These are phyloP conservation scores for Lasiosphaeriaceae sp. DNA, from an alignment of 495 filamentous ascomycete species.

Conservation along the genomic window DNA sequence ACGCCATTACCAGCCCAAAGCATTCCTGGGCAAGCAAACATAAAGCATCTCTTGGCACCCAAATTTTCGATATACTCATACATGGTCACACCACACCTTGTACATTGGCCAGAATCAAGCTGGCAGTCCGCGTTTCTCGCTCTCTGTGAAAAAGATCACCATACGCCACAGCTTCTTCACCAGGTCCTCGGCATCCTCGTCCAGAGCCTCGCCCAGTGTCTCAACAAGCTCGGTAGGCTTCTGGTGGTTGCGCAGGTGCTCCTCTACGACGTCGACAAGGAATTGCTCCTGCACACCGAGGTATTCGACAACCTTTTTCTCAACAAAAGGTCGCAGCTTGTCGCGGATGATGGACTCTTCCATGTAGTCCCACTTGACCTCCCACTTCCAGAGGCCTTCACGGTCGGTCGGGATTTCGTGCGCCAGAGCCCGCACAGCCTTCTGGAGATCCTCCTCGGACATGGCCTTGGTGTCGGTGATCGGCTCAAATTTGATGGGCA, in stretches of 20 bases:
- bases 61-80: neutral
- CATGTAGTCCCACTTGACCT: conserved; percentile 91
- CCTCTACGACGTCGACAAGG: conserved; percentile 87
- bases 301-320: conserved; percentile 97
- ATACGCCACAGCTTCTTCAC: conserved; percentile 98
- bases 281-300: conserved; percentile 95
- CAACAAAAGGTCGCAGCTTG: conserved; percentile 90
- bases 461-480: conserved; percentile 65
- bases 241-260: conserved; percentile 74
- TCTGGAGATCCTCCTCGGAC: conserved; percentile 77
- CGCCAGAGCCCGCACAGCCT: conserved; percentile 74
- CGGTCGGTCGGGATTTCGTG: conserved; percentile 86
- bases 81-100: neutral
- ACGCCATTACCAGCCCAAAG: no score
- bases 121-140: conserved; percentile 84
- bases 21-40: no score
- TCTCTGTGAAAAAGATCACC: conserved; percentile 97
- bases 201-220: conserved; percentile 81
- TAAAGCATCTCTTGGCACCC: neutral
- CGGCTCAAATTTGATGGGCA: conserved; percentile 88
- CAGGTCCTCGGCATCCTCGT: conserved; percentile 90
- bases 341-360: conserved; percentile 79
- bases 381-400: conserved; percentile 85
- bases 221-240: conserved; percentile 77
- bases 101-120: conserved; percentile 37